Evolutionary conservation across 257 asterid species (phyloP), one percentile per base, ranked within the genome.

Genomic region (Leonotis leonurus): DNA sequence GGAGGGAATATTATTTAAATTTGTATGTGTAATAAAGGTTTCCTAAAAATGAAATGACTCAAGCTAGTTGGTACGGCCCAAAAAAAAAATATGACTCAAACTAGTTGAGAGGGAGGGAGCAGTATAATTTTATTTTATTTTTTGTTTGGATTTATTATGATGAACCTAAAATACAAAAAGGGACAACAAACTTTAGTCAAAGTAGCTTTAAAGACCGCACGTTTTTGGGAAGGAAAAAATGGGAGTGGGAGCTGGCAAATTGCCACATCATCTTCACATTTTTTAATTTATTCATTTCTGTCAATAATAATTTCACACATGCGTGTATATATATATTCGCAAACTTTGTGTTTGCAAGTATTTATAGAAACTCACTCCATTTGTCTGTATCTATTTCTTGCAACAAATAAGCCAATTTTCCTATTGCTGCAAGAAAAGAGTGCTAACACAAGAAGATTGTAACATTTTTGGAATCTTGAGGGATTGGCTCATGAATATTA

Each of bases 221-320:
- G 84, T 77, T 70, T 75, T 33, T 3, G 1, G 53, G 18, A 8
- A 41, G 64, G 25, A 48, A 9, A 69, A 67, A 61, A 10, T 10
- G 6, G 32, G 69, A 49, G 76, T 40, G 35, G 77, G 79, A 62
- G 64, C 81, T 68, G 84, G 73, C 78, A 8, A 45, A 64, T 59
- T 24, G 72, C 67, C 86, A 73, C 82, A 56, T 73, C 76, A 56
- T 66, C 66, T 16, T 46, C 73, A 69, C 43, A 51, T 65, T 75
- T n/a, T 64, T 46, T 3, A 32, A 51, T 40, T 41, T 12, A 9
- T 43, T 25, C 48, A n/a, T 48, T 22, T 39, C 62, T 65, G 67
- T 73, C 71, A 64, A 59, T 35, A 5, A 3, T 16, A 3, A 5
- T 6, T 7, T 0, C 27, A 44, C 14, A 1, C 26, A n/a, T n/a